Conservation (phyloP, 306 rosid genomes). For the Cicer arietinum region DNA sequence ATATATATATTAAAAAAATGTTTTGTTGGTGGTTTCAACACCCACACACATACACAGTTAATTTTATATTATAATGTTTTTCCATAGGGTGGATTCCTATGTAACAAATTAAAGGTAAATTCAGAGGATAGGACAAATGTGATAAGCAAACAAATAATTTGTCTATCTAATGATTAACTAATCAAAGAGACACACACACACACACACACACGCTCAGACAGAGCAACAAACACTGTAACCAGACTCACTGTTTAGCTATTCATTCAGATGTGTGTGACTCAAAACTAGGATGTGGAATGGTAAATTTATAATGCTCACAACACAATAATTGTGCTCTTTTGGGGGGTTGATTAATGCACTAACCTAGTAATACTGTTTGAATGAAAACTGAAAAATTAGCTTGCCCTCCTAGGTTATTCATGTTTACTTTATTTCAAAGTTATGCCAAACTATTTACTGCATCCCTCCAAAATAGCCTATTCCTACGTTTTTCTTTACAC, state of each 20-base stretch:
- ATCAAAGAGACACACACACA: slow-evolving; percentile 29
- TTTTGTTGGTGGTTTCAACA: slow-evolving; percentile 40
- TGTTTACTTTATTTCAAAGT: background rate
- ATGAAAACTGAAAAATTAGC: slow-evolving; percentile 12
- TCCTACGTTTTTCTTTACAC: no score
- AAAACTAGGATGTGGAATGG: background rate
- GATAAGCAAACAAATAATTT: slow-evolving; percentile 31
- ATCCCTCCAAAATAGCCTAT: no score
- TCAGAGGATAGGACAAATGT: slow-evolving; percentile 32
- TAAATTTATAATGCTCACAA: slow-evolving; percentile 34
- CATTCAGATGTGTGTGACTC: slow-evolving; percentile 8
- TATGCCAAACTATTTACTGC: background rate
- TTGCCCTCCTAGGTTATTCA: background rate
- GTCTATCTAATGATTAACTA: slow-evolving; percentile 41
- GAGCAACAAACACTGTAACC: slow-evolving; percentile 8
- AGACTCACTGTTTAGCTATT: slow-evolving; percentile 16
- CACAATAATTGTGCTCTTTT: background rate
- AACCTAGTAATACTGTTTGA: background rate
- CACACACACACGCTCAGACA: background rate
- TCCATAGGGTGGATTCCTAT: slow-evolving; percentile 15
- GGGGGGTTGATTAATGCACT: background rate
- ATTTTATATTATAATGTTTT: slow-evolving; percentile 22
- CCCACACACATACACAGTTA: slow-evolving; percentile 33
- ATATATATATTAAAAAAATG: slow-evolving; percentile 4
- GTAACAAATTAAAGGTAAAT: slow-evolving; percentile 32